These are phyloP conservation scores for Porphyrellus cyaneotinctus DNA, from an alignment of 768 basidiomycete species.

Conservation along the genomic window DNA sequence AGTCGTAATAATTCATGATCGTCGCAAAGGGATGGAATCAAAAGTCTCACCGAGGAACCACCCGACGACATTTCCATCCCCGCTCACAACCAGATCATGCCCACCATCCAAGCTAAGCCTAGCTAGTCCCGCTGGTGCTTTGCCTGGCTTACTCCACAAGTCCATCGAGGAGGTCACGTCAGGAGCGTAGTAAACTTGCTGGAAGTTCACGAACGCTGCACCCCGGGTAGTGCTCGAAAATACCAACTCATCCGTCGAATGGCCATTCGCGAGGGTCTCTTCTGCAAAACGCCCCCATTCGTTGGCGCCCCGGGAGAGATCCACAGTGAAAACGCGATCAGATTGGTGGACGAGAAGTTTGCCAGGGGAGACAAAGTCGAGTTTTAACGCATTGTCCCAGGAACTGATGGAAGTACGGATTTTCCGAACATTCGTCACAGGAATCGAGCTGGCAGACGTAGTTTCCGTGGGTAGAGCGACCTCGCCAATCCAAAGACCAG, in stretches of 20 bases:
- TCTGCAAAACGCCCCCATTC: slow-evolving; percentile 46
- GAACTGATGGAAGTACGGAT: slow-evolving; percentile 49
- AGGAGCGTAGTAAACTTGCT: slow-evolving; percentile 58
- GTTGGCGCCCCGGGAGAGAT: slow-evolving; percentile 44
- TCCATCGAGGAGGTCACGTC: slow-evolving; percentile 40
- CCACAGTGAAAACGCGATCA: slow-evolving; percentile 44
- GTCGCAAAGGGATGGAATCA: not conserved
- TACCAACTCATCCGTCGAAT: slow-evolving; percentile 54
- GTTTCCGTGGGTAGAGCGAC: slow-evolving; percentile 44
- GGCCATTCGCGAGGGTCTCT: slow-evolving; percentile 48
- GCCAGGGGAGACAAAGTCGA: slow-evolving; percentile 55
- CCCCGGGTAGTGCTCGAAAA: slow-evolving; percentile 39
- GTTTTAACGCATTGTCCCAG: slow-evolving; percentile 39
- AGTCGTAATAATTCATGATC: slow-evolving; percentile 1
- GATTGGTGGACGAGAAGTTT: slow-evolving; percentile 61
- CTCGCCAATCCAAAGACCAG: slow-evolving; percentile 63
- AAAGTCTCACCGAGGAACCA: slow-evolving; percentile 64
- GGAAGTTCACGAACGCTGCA: slow-evolving; percentile 67
- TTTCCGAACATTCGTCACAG: slow-evolving; percentile 45
- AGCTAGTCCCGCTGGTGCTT: slow-evolving; percentile 56
- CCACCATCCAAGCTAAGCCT: slow-evolving; percentile 71
- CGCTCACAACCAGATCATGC: slow-evolving; percentile 61
- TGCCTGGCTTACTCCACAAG: slow-evolving; percentile 69
- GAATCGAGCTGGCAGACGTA: slow-evolving; percentile 27
- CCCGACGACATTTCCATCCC: slow-evolving; percentile 61